Evolutionary conservation across 2,329 filamentous ascomycete genomes (phyloP).

Genomic region (Alternaria sp.): DNA sequence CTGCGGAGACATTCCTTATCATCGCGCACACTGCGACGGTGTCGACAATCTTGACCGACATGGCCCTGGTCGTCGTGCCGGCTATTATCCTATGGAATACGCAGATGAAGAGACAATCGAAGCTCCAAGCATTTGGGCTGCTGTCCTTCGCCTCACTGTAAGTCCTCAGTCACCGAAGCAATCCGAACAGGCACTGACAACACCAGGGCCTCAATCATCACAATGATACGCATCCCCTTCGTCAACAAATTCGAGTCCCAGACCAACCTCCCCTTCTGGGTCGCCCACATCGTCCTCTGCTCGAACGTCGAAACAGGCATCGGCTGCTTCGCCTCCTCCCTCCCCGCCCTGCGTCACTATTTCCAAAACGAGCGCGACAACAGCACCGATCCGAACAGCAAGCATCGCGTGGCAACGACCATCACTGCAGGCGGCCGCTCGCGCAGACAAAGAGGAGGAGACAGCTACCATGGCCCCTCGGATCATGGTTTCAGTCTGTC

Average conservation of each 20-base stretch:
- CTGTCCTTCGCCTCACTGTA: constrained; percentile 29
- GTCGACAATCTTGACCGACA: constrained; percentile 27
- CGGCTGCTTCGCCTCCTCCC: constrained; percentile 26
- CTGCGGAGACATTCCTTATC: constrained; percentile 25
- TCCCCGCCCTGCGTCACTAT: constrained; percentile 26
- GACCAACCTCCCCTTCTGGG: constrained; percentile 28
- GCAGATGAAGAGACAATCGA: constrained; percentile 28
- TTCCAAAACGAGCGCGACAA: constrained; percentile 14
- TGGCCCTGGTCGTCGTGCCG: constrained; percentile 27
- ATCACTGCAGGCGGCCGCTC: not conserved
- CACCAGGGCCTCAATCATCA: constrained; percentile 18
- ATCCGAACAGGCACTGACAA: not conserved
- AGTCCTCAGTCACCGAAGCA: not conserved
- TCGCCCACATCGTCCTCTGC: constrained; percentile 29
- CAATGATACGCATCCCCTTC: constrained; percentile 29
- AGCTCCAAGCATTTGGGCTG: constrained; percentile 28
- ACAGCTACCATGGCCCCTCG: constrained; percentile 10
- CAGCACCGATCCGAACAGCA: constrained; percentile 16
- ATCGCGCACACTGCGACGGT: constrained; percentile 28
- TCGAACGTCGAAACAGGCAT: constrained; percentile 34
- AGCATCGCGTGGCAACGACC: not conserved
- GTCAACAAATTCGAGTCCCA: constrained; percentile 26
- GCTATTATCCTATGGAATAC: constrained; percentile 32
- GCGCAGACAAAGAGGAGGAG: constrained; percentile 2
- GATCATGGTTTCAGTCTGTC: constrained; percentile 21